Percentiles rank a stretch among this genome's conserved stretches.
These are phyloP conservation scores for Sporothrix brasiliensis DNA, from an alignment of 2,329 filamentous ascomycete species.

Conservation along the genomic window DNA sequence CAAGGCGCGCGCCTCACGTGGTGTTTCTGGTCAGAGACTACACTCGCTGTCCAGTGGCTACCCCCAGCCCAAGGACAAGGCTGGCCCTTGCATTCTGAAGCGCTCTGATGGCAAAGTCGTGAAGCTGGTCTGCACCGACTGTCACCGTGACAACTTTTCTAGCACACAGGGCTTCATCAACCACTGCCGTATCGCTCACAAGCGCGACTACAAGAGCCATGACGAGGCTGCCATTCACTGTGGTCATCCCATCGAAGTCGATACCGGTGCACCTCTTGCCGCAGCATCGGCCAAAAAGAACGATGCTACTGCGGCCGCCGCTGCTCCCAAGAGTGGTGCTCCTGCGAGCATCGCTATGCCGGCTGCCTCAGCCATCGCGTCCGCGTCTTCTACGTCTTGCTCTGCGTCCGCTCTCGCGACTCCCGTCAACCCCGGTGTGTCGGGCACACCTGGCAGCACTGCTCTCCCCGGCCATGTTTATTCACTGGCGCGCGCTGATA, in stretches of 20 bases:
- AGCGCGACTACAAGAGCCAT: conserved; percentile 91
- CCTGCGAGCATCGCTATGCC: conserved; percentile 33
- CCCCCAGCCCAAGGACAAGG: conserved; percentile 75
- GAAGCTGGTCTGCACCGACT: conserved; percentile 87
- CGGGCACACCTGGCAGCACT: conserved; percentile 22
- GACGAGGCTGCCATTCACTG: conserved; percentile 89
- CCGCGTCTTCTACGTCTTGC: conserved; percentile 16
- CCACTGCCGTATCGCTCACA: conserved; percentile 95
- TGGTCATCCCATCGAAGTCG: conserved; percentile 76
- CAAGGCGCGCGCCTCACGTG: conserved; percentile 56
- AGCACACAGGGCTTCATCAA: conserved; percentile 99
- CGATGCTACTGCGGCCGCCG: neutral
- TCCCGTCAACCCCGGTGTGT: neutral
- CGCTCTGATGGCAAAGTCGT: conserved; percentile 84
- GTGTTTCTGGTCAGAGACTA: conserved; percentile 62
- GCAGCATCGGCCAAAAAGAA: conserved; percentile 4
- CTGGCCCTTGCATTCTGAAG: conserved; percentile 80
- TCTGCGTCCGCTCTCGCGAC: conserved; percentile 1
- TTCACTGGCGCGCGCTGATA: conserved; percentile 62
- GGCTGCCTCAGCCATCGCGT: neutral
- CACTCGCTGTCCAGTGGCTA: conserved; percentile 72
- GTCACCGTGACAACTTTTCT: conserved; percentile 86
- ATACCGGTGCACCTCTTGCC: conserved; percentile 52
- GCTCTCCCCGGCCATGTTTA: conserved; percentile 59
- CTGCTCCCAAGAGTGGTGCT: neutral